phyloP scores from a whole-genome alignment of 2,329 filamentous ascomycete species.

The Dryadomyces sulphureus region DNA sequence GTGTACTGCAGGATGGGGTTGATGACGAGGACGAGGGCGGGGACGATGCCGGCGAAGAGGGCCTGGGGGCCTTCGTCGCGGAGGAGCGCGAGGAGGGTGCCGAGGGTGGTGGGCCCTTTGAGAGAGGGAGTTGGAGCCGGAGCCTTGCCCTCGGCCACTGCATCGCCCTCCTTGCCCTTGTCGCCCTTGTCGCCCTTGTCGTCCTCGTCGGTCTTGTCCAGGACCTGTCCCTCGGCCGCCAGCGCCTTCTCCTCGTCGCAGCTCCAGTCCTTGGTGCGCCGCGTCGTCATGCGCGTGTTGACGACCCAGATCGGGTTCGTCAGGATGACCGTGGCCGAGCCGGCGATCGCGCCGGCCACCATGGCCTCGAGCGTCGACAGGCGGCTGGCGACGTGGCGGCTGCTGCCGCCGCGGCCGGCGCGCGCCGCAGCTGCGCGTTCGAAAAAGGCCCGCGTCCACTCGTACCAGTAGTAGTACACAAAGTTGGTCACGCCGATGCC shows the following conservation, averaged over 20 bases:
- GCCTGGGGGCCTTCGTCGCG: conserved; percentile 70
- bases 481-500: conserved; percentile 99
- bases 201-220: conserved; percentile 11
- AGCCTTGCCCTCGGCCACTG: conserved; percentile 6
- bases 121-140: conserved; percentile 8
- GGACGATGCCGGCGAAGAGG: conserved; percentile 83
- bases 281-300: conserved; percentile 95
- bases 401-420: conserved; percentile 32
- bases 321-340: conserved; percentile 83
- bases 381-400: conserved; percentile 44
- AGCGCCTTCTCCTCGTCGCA: not conserved
- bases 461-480: conserved; percentile 99
- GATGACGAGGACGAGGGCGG: conserved; percentile 85
- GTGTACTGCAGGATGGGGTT: conserved; percentile 99
- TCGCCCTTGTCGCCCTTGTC: conserved; percentile 1
- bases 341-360: conserved; percentile 86
- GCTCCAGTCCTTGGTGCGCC: conserved; percentile 33
- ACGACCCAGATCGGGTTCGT: conserved; percentile 99
- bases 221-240: not conserved
- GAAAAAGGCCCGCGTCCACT: conserved; percentile 86
- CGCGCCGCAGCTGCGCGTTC: conserved; percentile 55
- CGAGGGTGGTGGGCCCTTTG: conserved; percentile 52
- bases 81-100: conserved; percentile 67
- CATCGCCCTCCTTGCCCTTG: conserved; percentile 7
- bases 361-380: conserved; percentile 88